Evolutionary conservation across 2,329 filamentous ascomycete genomes (phyloP).

Genomic region (Metarhizium robertsii): DNA sequence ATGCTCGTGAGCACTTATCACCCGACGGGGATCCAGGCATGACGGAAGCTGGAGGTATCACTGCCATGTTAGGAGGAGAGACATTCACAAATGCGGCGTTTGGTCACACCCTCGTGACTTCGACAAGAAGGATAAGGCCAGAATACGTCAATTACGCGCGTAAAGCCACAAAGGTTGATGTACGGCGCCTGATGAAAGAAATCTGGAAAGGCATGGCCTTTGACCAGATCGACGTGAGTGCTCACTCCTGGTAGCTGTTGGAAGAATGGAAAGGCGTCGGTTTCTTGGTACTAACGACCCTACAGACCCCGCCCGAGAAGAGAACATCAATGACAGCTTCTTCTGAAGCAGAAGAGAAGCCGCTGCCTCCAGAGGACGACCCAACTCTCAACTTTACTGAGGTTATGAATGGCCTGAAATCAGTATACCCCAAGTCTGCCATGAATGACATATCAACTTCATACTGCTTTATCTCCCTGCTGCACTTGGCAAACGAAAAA

Average conservation of each 20-base stretch:
- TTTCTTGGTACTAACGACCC: background rate
- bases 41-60: conserved; percentile 38
- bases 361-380: conserved; percentile 29
- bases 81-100: conserved; percentile 42
- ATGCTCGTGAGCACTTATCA: conserved; percentile 71
- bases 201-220: conserved; percentile 59
- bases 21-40: conserved; percentile 45
- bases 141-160: conserved; percentile 64
- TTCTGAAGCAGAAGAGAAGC: conserved; percentile 21
- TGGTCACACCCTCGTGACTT: conserved; percentile 58
- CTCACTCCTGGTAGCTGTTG: background rate
- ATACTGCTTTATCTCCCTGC: conserved; percentile 83
- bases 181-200: conserved; percentile 59
- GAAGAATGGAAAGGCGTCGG: background rate
- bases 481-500: conserved; percentile 90
- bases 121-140: conserved; percentile 51
- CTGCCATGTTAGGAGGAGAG: conserved; percentile 41
- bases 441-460: conserved; percentile 94
- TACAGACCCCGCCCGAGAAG: background rate
- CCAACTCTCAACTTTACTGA: conserved; percentile 71
- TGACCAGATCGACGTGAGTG: conserved; percentile 42
- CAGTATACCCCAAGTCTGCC: conserved; percentile 73
- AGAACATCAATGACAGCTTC: conserved; percentile 10
- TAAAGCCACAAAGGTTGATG: conserved; percentile 63
- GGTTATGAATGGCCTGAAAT: conserved; percentile 81